phyloP scores from a whole-genome alignment of 2,329 filamentous ascomycete genomes.

The Pestalotiopsis sp. region DNA sequence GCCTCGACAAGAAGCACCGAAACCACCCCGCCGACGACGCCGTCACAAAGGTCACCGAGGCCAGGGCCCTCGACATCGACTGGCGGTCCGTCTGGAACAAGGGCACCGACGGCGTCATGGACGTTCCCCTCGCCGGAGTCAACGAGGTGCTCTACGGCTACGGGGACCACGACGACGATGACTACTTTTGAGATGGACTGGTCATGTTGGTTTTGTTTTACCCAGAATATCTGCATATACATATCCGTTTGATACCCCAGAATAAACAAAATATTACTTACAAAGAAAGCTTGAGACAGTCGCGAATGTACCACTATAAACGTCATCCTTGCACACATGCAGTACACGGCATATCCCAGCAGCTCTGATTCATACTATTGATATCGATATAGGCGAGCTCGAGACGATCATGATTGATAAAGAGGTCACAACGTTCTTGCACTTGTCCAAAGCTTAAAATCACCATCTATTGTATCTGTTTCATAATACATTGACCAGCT shows the following conservation, averaged over 20 bases:
- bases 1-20: slow-evolving; percentile 31
- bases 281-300: too few relatives aligned
- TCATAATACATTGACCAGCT: slow-evolving; percentile 13
- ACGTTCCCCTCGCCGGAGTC: slow-evolving; percentile 91
- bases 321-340: too few relatives aligned
- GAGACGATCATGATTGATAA: background rate
- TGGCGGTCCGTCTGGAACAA: slow-evolving; percentile 89
- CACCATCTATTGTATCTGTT: slow-evolving; percentile 11
- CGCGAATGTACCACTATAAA: too few relatives aligned
- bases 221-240: background rate
- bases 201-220: background rate
- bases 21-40: slow-evolving; percentile 28
- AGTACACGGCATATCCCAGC: too few relatives aligned
- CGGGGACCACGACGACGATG: slow-evolving; percentile 23
- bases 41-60: slow-evolving; percentile 37
- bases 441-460: background rate
- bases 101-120: slow-evolving; percentile 96
- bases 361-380: too few relatives aligned
- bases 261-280: too few relatives aligned
- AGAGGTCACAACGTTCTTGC: background rate
- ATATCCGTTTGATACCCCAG: too few relatives aligned
- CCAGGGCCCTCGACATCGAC: slow-evolving; percentile 46
- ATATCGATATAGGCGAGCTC: too few relatives aligned
- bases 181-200: background rate
- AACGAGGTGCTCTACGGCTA: slow-evolving; percentile 91